Conservation (phyloP, 768 basidiomycete species). For the Sporobolomyces pararoseus region DNA sequence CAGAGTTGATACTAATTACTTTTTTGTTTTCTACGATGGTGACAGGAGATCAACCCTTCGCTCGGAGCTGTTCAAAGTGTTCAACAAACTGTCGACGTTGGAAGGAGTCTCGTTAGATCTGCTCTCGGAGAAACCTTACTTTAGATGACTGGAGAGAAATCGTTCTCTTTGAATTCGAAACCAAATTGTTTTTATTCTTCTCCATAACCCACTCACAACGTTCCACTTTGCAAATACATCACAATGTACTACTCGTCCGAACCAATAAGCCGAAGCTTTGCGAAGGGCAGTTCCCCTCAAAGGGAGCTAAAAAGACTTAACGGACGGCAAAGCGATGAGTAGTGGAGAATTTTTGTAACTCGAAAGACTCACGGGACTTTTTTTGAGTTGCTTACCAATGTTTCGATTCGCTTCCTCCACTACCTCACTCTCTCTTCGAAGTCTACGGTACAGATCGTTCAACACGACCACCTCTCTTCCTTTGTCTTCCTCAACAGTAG, state of each 20-base stretch:
- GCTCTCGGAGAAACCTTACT: slow-evolving; percentile 56
- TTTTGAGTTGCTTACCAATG: background rate
- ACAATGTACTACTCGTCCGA: background rate
- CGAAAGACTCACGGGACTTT: too few species aligned
- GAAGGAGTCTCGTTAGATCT: slow-evolving; percentile 76
- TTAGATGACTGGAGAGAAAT: too few species aligned
- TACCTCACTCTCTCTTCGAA: background rate
- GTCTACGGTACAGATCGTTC: slow-evolving; percentile 12
- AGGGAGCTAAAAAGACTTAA: too few species aligned
- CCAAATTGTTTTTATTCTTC: background rate
- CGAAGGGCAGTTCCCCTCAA: background rate
- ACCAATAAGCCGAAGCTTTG: background rate
- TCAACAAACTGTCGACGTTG: slow-evolving; percentile 81
- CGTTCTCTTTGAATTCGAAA: background rate
- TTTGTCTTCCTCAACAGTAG: background rate
- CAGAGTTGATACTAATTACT: too few species aligned
- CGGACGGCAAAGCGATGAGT: slow-evolving; percentile 12
- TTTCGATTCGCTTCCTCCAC: background rate
- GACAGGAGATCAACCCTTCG: slow-evolving; percentile 94
- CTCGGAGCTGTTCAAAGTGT: slow-evolving; percentile 65
- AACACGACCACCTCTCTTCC: slow-evolving; percentile 18
- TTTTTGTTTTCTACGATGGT: slow-evolving; percentile 73
- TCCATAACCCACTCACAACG: too few species aligned
- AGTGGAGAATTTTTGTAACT: background rate
- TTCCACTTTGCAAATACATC: too few species aligned